Evolutionary conservation across 352 stramenopile species (phyloP).

Genomic region (Blastocystis sp.): DNA sequence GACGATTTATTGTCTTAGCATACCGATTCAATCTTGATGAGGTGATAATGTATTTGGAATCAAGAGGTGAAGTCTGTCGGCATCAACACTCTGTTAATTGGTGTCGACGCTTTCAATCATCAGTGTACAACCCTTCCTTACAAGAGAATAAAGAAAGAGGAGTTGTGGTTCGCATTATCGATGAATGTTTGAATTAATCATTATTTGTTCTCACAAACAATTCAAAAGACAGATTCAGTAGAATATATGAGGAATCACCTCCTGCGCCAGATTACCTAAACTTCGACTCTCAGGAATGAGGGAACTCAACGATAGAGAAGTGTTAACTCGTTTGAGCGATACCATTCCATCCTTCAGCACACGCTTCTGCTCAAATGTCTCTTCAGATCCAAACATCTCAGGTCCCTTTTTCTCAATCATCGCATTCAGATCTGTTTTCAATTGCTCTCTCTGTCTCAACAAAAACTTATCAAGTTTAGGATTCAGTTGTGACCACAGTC

Average conservation of each 20-base stretch:
- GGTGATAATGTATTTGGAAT: background rate
- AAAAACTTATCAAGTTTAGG: conserved; percentile 1
- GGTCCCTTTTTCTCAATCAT: conserved; percentile 54
- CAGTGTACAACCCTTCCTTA: no score
- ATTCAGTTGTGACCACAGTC: background rate
- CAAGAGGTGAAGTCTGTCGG: background rate
- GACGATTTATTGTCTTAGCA: background rate
- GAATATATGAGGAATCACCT: conserved; percentile 53
- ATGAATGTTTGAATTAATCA: background rate
- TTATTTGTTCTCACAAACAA: background rate
- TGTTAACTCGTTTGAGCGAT: conserved; percentile 48
- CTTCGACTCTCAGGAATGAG: conserved; percentile 18
- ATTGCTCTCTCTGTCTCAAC: conserved; percentile 39
- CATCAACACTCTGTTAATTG: no score
- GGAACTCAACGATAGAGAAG: background rate
- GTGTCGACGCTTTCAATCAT: no score
- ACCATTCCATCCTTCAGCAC: conserved; percentile 58
- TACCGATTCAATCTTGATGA: background rate
- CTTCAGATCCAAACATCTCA: conserved; percentile 29
- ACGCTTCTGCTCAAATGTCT: conserved; percentile 55
- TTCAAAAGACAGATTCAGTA: conserved; percentile 24
- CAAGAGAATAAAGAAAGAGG: background rate
- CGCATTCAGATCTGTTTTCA: conserved; percentile 24
- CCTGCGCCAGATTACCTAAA: conserved; percentile 18
- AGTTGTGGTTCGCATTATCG: background rate